A percentile compares a stretch with the other conserved stretches of the same genome.
These are phyloP conservation scores for Fusarium veterinarium DNA, from an alignment of 2,329 filamentous ascomycete genomes.

Conservation along the genomic window DNA sequence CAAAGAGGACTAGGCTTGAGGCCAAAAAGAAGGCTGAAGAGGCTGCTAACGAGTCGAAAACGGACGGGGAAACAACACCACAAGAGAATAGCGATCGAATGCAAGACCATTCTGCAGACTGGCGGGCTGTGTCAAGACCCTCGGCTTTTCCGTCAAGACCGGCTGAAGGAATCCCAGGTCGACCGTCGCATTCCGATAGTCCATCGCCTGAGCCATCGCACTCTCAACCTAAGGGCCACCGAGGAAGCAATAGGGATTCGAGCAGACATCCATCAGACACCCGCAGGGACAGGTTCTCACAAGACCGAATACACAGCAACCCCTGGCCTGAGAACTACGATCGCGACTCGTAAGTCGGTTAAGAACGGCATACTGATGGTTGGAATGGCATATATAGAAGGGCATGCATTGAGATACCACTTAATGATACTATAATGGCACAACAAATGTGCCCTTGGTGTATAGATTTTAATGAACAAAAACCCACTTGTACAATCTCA, in stretches of 20 bases:
- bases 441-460: constrained; percentile 6
- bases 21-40: constrained; percentile 48
- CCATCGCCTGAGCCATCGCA: not conserved
- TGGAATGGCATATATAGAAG: constrained; percentile 1
- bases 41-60: constrained; percentile 12
- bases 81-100: not conserved
- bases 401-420: constrained; percentile 30
- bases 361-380: not conserved
- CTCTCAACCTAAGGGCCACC: not conserved
- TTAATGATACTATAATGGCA: constrained; percentile 10
- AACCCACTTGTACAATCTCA: constrained; percentile 15
- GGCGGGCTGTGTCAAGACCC: not conserved
- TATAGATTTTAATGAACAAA: constrained; percentile 37
- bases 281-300: not conserved
- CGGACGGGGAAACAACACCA: not conserved
- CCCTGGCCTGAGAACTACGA: not conserved
- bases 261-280: not conserved
- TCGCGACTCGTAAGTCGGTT: not conserved
- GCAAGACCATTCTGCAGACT: not conserved
- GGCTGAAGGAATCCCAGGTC: not conserved
- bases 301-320: not conserved
- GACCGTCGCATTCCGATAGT: not conserved
- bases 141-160: not conserved
- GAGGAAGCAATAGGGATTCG: not conserved
- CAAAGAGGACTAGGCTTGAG: constrained; percentile 66